phyloP scores from a whole-genome alignment of 75 land plant species.

The Sequoiadendron giganteum region DNA sequence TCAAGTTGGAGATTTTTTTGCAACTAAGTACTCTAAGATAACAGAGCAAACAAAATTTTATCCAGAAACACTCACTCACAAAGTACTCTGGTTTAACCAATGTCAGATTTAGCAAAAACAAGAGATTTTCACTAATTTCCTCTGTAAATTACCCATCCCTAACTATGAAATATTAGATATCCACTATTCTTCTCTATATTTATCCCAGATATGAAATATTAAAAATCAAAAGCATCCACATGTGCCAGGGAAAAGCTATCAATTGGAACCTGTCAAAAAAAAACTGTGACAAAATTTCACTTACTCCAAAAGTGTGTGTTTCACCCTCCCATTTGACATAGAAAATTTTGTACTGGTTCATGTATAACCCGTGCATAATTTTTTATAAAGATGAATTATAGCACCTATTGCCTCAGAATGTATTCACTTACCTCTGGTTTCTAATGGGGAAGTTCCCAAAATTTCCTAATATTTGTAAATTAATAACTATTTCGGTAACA shows the following conservation, averaged over 20 bases:
- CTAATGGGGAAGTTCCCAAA: background rate
- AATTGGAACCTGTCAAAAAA: background rate
- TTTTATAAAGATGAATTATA: no score
- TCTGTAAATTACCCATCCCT: background rate
- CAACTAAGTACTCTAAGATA: background rate
- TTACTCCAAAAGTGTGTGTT: background rate
- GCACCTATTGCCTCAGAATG: background rate
- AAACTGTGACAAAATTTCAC: background rate
- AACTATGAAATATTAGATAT: background rate
- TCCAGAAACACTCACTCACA: no score
- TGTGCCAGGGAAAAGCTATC: background rate
- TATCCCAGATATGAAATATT: background rate
- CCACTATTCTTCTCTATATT: background rate
- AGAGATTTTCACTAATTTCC: background rate
- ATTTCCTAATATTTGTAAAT: background rate
- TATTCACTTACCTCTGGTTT: background rate
- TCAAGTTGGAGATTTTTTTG: background rate
- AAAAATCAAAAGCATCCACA: background rate
- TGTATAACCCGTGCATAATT: background rate
- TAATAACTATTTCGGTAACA: background rate
- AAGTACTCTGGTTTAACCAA: background rate
- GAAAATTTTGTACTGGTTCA: background rate
- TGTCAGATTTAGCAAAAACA: background rate
- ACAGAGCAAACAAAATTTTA: no score
- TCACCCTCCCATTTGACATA: background rate